A percentile compares a stretch with the other conserved stretches of the same genome.
Conservation (phyloP, 352 stramenopile species). For the Phytopythium chamaehyphon region DNA sequence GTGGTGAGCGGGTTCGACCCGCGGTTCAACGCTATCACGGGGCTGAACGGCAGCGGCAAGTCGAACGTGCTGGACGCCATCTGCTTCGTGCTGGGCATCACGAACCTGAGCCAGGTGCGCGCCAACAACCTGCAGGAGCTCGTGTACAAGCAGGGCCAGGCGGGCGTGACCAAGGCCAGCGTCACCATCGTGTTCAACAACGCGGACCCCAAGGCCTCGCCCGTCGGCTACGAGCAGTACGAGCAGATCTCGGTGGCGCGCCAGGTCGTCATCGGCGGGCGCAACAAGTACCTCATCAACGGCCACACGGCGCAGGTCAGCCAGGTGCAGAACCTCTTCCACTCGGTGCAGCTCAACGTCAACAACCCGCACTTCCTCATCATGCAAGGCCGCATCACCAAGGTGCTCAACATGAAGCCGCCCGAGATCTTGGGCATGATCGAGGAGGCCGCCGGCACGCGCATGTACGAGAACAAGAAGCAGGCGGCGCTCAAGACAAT, state of each 20-base stretch:
- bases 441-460: conserved; percentile 98
- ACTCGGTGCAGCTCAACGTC: conserved; percentile 99
- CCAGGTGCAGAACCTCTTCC: conserved; percentile 99
- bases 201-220: conserved; percentile 87
- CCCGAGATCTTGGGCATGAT: conserved; percentile 99
- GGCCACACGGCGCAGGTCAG: conserved; percentile 95
- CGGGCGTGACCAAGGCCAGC: conserved; percentile 98
- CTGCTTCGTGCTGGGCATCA: conserved; percentile 99
- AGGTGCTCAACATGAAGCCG: conserved; percentile 99
- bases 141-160: conserved; percentile 99
- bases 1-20: conserved; percentile 98
- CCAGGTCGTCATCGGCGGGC: conserved; percentile 97
- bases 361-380: conserved; percentile 99
- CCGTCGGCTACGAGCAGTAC: conserved; percentile 97
- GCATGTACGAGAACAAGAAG: conserved; percentile 99
- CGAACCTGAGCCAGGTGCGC: conserved; percentile 98
- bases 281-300: conserved; percentile 99
- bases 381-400: conserved; percentile 99
- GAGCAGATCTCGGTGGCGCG: conserved; percentile 98
- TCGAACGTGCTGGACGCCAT: conserved; percentile 99
- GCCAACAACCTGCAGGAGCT: conserved; percentile 98
- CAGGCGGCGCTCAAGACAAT: conserved; percentile 97
- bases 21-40: conserved; percentile 99
- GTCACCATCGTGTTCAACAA: conserved; percentile 99
- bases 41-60: conserved; percentile 99